Evolutionary conservation across 1,284 basidiomycete genomes (phyloP), one percentile per base, ranked within the genome.

Genomic region (Marasmius fiardii): DNA sequence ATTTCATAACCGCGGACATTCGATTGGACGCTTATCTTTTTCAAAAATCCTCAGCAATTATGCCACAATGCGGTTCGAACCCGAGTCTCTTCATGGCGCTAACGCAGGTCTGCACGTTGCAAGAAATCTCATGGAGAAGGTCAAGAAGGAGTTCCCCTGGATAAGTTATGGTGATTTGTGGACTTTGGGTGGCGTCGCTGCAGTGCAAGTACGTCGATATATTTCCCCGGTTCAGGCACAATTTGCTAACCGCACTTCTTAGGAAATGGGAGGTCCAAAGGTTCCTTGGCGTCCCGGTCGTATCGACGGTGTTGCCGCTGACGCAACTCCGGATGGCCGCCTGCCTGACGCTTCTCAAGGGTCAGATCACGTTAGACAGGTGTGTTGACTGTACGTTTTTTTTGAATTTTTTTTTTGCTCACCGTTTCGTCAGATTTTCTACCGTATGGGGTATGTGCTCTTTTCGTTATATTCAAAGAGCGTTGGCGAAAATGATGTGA

Each of bases 131-230:
- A 86, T 98, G 82, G 91, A 98, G 70, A 84, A 88, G 58, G 74
- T 98, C 70, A 95, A 99, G 78, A 70, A 86, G 59, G 82, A 95
- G 63, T 88, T 86, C 71, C 81, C 86, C 0, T 96, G 93, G 93
- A 95, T 97, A 67, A 89, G 85, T 56, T 97, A 96, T 70, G 93
- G 94, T 63, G 94, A 96, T 67, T 78, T 95, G 54, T 96, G 94
- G 94, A 97, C 93, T 21, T 85, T 97, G 44, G 94, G 77, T 57
- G 95, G 94, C 67, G 91, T 93, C 44, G 80, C 79, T 61, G 88
- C 93, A 51, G 73, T 99, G 59, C 93, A 98, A 79, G 79, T 75
- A 50, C 43, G 63, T 4, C 10, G 60, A 12, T 18, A 1, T n/a
- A 33, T 14, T 18, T 18, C 16, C 16, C 33, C 26, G 26, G n/a